Evolutionary conservation across 179 eudicot species (phyloP).

Genomic region (Vitellaria paradoxa): DNA sequence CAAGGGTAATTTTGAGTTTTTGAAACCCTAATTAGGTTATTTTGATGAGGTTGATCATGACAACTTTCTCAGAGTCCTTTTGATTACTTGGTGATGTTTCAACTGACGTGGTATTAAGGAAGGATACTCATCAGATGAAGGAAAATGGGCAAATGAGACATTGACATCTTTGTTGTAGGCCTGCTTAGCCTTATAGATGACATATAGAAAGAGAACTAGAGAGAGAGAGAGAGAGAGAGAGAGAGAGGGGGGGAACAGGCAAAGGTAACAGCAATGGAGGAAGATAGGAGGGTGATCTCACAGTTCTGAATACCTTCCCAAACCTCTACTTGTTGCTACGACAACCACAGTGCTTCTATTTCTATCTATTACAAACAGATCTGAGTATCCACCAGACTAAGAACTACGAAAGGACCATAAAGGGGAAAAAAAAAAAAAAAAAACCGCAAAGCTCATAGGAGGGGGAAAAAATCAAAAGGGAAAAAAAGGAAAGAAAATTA

Average conservation of each 20-base stretch:
- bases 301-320: conserved; percentile 31
- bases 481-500: too few relatives aligned
- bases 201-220: conserved; percentile 3
- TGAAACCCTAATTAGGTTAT: background rate
- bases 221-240: conserved; percentile 19
- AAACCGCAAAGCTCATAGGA: background rate
- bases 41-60: background rate
- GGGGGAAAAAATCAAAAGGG: too few relatives aligned
- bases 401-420: conserved; percentile 28
- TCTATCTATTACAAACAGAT: conserved; percentile 46
- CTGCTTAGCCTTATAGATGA: conserved; percentile 14
- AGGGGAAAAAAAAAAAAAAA: background rate
- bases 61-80: too few relatives aligned
- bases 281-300: conserved; percentile 40
- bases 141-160: conserved; percentile 26
- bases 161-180: conserved; percentile 48
- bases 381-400: conserved; percentile 41
- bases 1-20: background rate
- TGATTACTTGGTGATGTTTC: too few relatives aligned
- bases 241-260: background rate
- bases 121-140: too few relatives aligned
- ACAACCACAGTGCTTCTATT: conserved; percentile 20
- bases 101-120: too few relatives aligned
- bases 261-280: conserved; percentile 40
- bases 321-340: conserved; percentile 27